Evolutionary conservation across 306 rosid genomes (phyloP).

Genomic region (Cucumis melo): DNA sequence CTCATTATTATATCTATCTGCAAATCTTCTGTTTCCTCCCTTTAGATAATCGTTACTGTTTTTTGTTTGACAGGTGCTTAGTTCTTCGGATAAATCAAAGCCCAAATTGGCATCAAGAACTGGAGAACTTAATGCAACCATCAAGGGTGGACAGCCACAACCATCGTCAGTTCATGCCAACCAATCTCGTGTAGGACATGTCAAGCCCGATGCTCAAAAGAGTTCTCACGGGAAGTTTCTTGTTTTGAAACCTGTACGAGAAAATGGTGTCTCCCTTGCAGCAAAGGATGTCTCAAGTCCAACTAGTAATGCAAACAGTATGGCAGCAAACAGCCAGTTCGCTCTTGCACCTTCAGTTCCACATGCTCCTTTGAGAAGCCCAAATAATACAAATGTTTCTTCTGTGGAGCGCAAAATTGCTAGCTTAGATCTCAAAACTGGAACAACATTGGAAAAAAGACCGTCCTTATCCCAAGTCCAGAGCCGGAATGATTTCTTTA

Average conservation of each 20-base stretch:
- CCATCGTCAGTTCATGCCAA: constrained; percentile 32
- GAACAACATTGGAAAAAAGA: constrained; percentile 62
- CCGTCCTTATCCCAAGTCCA: constrained; percentile 68
- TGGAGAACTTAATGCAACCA: constrained; percentile 41
- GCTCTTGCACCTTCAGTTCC: constrained; percentile 50
- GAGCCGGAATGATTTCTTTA: constrained; percentile 94
- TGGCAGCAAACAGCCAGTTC: constrained; percentile 43
- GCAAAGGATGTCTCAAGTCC: constrained; percentile 64
- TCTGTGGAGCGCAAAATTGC: constrained; percentile 49
- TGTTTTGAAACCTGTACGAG: constrained; percentile 82
- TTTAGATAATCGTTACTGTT: background rate
- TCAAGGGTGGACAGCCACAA: constrained; percentile 57
- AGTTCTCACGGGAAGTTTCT: constrained; percentile 78
- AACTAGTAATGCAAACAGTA: constrained; percentile 35
- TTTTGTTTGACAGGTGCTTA: constrained; percentile 34
- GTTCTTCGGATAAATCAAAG: constrained; percentile 76
- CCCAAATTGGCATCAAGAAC: constrained; percentile 47
- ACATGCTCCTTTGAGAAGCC: constrained; percentile 53
- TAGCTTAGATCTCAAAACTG: constrained; percentile 56
- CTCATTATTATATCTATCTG: background rate
- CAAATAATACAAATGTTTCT: constrained; percentile 36
- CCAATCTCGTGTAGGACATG: constrained; percentile 59
- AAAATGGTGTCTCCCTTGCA: constrained; percentile 55
- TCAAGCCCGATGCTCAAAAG: constrained; percentile 61
- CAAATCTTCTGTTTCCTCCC: constrained; percentile 3